Evolutionary conservation across 208 protist genomes (phyloP), one percentile per base, ranked within the genome.

Genomic region (Trypanosoma lewisi): DNA sequence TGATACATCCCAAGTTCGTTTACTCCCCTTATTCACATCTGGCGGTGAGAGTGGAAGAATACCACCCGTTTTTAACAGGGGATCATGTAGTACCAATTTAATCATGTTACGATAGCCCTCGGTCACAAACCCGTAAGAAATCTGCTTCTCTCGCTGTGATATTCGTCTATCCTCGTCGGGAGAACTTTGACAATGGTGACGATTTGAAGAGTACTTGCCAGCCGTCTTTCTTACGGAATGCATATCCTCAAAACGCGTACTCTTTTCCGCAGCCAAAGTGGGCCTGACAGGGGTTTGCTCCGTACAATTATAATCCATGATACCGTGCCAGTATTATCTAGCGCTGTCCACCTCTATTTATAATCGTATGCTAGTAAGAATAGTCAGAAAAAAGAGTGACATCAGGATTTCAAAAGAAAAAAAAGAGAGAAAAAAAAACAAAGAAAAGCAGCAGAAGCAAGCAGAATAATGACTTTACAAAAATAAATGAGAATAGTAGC

Each of bases 21-120:
- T 94, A 73, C 83, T 94, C 33, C 78, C 77, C 41, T 75, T 70
- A 30, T 67, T 52, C 0, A 85, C 47, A 17, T 72, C 72, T 6
- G 88, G 88, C 37, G 88, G 82, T 23, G 71, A 70, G 31, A 94
- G 71, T 25, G 88, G 88, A 28, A 94, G 73, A 52, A 94, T 70
- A 19, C 81, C 81, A 34, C 88, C 88, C 42, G 68, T 79, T 53
- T 60, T 77, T 52, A 94, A 75, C 41, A 91, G 67, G 30, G 88
- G 85, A 54, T 94, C 88, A 68, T 84, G 77, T 28, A 80, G 52
- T 12, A 94, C 73, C 9, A 94, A 75, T 11, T 75, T 76, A 27
- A 89, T 76, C 88, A 94, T 94, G 71, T 94, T 94, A 9, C 41
- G 33, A 64, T 92, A 94, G 7, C 88, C 88, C 34, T 88, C 83